phyloP scores from a whole-genome alignment of 139 green algal genomes.

The Eudorina sp. region DNA sequence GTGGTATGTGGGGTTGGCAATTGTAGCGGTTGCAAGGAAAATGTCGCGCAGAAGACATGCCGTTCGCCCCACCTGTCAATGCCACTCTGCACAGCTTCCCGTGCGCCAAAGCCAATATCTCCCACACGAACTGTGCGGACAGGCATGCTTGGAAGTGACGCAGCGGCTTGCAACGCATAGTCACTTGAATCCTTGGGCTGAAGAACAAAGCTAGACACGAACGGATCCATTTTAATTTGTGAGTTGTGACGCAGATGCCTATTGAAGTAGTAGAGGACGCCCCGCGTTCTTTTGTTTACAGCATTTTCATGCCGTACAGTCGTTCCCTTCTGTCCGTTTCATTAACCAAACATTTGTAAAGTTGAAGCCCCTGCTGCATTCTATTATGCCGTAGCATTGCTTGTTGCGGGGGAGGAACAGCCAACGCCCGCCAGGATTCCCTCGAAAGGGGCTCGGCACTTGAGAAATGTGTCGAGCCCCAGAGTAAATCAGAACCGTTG shows the following conservation, averaged over 20 bases:
- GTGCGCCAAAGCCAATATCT: conserved; percentile 26
- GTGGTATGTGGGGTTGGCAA: no score
- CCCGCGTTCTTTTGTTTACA: neutral
- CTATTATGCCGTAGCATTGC: no score
- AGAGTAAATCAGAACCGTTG: neutral
- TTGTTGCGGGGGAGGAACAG: neutral
- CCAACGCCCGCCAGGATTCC: neutral
- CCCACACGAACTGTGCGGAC: neutral
- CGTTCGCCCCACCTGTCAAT: conserved; percentile 7
- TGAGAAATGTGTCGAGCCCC: conserved; percentile 22
- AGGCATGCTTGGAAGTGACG: neutral
- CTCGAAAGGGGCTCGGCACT: conserved; percentile 26
- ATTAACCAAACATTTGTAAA: no score
- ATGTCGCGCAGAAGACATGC: neutral
- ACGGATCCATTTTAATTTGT: conserved; percentile 10
- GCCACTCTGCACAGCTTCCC: conserved; percentile 17
- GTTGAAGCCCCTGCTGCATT: no score
- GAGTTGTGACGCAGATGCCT: no score
- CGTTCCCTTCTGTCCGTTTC: no score
- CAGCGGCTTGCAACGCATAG: neutral
- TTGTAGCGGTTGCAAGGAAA: no score
- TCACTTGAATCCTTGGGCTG: neutral
- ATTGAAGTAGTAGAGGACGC: no score
- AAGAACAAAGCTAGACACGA: neutral
- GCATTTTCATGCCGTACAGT: neutral